These are phyloP conservation scores for Phytophthora nicotianae DNA, from an alignment of 352 stramenopile genomes.

Conservation along the genomic window DNA sequence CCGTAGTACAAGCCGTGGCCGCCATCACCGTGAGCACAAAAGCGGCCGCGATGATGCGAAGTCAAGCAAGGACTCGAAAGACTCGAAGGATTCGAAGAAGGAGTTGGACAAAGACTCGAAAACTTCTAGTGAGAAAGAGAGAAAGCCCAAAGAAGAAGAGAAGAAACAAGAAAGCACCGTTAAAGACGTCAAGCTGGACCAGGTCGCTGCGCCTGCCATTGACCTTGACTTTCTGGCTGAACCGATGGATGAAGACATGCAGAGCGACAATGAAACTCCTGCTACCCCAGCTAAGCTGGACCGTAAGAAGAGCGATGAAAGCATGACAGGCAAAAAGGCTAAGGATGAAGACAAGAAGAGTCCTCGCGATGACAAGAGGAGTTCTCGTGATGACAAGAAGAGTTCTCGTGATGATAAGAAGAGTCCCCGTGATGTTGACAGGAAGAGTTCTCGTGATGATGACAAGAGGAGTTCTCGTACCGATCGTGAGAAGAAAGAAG, in stretches of 20 bases:
- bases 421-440: slow-evolving; percentile 30
- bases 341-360: slow-evolving; percentile 31
- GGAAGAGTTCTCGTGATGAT: slow-evolving; percentile 30
- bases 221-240: slow-evolving; percentile 80
- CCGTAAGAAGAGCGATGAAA: slow-evolving; percentile 42
- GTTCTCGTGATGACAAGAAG: slow-evolving; percentile 31
- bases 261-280: slow-evolving; percentile 47
- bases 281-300: slow-evolving; percentile 24
- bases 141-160: slow-evolving; percentile 36
- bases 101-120: slow-evolving; percentile 22
- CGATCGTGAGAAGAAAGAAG: slow-evolving; percentile 22
- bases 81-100: neutral
- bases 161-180: slow-evolving; percentile 49
- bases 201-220: slow-evolving; percentile 81
- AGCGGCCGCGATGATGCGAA: slow-evolving; percentile 22
- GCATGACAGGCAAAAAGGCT: slow-evolving; percentile 30
- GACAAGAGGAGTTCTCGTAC: slow-evolving; percentile 32
- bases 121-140: slow-evolving; percentile 35
- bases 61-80: slow-evolving; percentile 8
- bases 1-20: slow-evolving; percentile 53
- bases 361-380: slow-evolving; percentile 21
- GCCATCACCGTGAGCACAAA: slow-evolving; percentile 40
- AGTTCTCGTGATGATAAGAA: slow-evolving; percentile 31
- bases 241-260: slow-evolving; percentile 51
- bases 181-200: slow-evolving; percentile 80